A percentile compares a stretch with the other conserved stretches of the same genome.
phyloP scores from a whole-genome alignment of 139 green algal genomes.

The Parachlorella kessleri region DNA sequence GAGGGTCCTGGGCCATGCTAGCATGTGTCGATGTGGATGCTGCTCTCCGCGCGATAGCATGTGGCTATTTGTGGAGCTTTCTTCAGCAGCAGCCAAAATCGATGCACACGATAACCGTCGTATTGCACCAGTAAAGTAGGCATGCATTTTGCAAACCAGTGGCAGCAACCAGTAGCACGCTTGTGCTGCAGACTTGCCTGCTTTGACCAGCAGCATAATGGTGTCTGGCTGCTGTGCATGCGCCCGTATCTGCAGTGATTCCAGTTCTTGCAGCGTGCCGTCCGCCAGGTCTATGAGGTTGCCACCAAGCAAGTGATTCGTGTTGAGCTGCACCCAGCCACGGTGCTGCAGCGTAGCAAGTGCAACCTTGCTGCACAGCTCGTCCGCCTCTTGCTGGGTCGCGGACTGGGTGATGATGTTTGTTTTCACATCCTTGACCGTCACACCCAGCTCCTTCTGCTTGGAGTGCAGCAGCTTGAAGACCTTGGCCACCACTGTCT shows the following conservation, averaged over 20 bases:
- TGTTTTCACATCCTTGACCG: slow-evolving; percentile 8
- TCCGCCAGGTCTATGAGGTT: not conserved
- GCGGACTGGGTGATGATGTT: slow-evolving; percentile 3
- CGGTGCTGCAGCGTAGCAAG: not conserved
- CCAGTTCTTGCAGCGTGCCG: not conserved
- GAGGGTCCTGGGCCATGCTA: too few species aligned
- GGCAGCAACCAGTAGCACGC: too few species aligned
- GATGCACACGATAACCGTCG: too few species aligned
- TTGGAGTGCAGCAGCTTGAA: slow-evolving; percentile 24
- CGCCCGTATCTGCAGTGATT: not conserved
- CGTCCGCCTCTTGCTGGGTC: not conserved
- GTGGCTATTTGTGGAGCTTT: too few species aligned
- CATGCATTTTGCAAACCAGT: too few species aligned
- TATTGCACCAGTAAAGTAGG: too few species aligned
- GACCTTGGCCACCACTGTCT: not conserved
- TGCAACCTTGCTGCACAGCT: not conserved
- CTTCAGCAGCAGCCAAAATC: too few species aligned
- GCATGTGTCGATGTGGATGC: too few species aligned
- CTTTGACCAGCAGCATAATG: slow-evolving; percentile 10
- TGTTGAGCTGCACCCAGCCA: slow-evolving; percentile 19
- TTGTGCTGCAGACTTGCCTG: not conserved
- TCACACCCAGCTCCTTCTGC: slow-evolving; percentile 13
- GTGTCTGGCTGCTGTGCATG: not conserved
- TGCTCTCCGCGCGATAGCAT: too few species aligned
- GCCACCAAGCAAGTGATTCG: slow-evolving; percentile 1